phyloP scores from a whole-genome alignment of 1,284 basidiomycete genomes.

The Naganishia sp. region DNA sequence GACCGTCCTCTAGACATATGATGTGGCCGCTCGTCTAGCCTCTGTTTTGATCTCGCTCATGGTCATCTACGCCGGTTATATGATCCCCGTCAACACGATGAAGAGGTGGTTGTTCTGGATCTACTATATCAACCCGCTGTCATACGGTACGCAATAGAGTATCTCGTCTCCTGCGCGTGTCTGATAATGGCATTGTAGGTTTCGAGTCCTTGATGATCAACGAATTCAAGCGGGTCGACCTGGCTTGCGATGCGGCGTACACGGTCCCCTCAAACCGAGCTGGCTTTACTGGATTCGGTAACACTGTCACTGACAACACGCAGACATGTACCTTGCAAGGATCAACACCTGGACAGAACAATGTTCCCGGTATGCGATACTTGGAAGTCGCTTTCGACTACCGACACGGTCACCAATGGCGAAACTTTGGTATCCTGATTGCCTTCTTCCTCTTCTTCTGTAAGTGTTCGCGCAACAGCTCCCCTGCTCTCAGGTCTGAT shows the following conservation, averaged over 20 bases:
- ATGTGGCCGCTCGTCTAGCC: conserved; percentile 58
- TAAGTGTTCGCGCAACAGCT: conserved; percentile 44
- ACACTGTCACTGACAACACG: conserved; percentile 49
- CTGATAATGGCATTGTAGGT: conserved; percentile 38
- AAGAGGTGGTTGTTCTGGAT: conserved; percentile 64
- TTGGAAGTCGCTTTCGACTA: conserved; percentile 49
- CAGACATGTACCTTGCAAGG: conserved; percentile 53
- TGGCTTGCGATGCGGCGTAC: conserved; percentile 67
- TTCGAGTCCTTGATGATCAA: conserved; percentile 81
- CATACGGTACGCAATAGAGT: conserved; percentile 57
- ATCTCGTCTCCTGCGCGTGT: background rate
- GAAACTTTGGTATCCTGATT: conserved; percentile 51
- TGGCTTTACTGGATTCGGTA: conserved; percentile 66
- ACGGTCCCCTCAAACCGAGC: conserved; percentile 71
- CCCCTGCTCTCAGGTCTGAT: too few relatives aligned
- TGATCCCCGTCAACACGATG: conserved; percentile 66
- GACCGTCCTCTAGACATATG: conserved; percentile 50
- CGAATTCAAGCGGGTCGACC: conserved; percentile 71
- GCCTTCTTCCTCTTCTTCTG: conserved; percentile 68
- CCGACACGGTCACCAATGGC: conserved; percentile 33
- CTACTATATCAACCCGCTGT: conserved; percentile 69
- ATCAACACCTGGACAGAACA: conserved; percentile 42
- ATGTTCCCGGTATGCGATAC: conserved; percentile 51
- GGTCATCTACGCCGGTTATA: conserved; percentile 51
- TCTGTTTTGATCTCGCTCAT: conserved; percentile 56